phyloP scores from a whole-genome alignment of 805 yeast species.

The Wickerhamiella slavikovae region DNA sequence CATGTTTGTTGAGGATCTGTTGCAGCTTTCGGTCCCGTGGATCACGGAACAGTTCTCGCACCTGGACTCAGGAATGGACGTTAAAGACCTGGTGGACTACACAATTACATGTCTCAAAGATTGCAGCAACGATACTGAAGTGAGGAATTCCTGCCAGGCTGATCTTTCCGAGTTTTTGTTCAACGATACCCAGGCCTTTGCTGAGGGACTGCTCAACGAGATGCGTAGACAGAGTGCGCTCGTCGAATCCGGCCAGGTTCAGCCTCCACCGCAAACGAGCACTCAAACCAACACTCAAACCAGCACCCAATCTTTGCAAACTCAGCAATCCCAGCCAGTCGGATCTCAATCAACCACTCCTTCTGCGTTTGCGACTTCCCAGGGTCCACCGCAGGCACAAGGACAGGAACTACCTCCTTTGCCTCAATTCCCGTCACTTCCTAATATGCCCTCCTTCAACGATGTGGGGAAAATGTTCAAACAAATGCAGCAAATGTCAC shows the following conservation, averaged over 20 bases:
- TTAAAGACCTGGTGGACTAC: constrained; percentile 25
- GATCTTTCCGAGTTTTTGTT: constrained; percentile 24
- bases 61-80: constrained; percentile 21
- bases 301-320: constrained; percentile 12
- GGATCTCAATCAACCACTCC: neutral
- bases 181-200: constrained; percentile 17
- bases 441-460: neutral
- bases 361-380: neutral
- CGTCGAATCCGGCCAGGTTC: constrained; percentile 1
- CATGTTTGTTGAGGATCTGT: constrained; percentile 3
- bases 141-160: constrained; percentile 15
- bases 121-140: constrained; percentile 18
- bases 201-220: constrained; percentile 16
- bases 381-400: neutral
- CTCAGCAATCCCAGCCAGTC: constrained; percentile 7
- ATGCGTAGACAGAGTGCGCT: constrained; percentile 8
- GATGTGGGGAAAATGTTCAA: too few relatives aligned
- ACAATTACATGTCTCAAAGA: constrained; percentile 23
- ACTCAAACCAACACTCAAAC: constrained; percentile 1
- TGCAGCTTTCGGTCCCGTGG: constrained; percentile 14
- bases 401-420: neutral
- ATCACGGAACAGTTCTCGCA: constrained; percentile 10
- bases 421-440: neutral
- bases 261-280: neutral
- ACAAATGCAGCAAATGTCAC: neutral